These are phyloP conservation scores for Xylaria bambusicola DNA, from an alignment of 495 filamentous ascomycete genomes.

Conservation along the genomic window DNA sequence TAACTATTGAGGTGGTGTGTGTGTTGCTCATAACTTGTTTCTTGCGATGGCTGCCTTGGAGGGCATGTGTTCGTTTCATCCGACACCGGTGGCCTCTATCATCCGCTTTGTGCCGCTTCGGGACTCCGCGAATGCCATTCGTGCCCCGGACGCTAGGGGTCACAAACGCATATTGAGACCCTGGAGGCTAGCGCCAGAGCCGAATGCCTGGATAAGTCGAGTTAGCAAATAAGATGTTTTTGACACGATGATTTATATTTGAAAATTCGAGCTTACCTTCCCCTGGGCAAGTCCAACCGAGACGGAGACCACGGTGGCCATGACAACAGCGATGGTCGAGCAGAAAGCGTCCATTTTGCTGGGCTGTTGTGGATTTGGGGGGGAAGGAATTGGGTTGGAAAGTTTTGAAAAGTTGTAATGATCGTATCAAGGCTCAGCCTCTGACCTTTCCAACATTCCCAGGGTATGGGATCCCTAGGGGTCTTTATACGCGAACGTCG, in stretches of 20 bases:
- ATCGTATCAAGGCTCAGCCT: slow-evolving; percentile 20
- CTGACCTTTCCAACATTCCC: not conserved
- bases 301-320: slow-evolving; percentile 8
- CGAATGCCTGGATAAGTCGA: not conserved
- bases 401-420: slow-evolving; percentile 15
- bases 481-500: slow-evolving; percentile 14
- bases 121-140: slow-evolving; percentile 13
- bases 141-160: not conserved
- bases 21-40: slow-evolving; percentile 19
- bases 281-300: slow-evolving; percentile 14
- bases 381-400: not conserved
- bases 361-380: not conserved
- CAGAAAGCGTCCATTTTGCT: slow-evolving; percentile 18
- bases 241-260: not conserved
- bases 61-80: slow-evolving; percentile 3
- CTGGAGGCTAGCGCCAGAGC: not conserved
- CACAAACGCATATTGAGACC: slow-evolving; percentile 4
- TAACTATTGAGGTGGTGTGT: slow-evolving; percentile 1
- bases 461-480: slow-evolving; percentile 6
- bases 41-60: not conserved
- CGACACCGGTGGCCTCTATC: not conserved
- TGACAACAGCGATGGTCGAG: slow-evolving; percentile 11
- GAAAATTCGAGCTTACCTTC: slow-evolving; percentile 12
- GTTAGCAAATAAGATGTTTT: not conserved
- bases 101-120: slow-evolving; percentile 12